Evolutionary conservation across 192 early-diverging fungal genomes (phyloP), one percentile per base, ranked within the genome.

Genomic region (Backusella tuberculispora): DNA sequence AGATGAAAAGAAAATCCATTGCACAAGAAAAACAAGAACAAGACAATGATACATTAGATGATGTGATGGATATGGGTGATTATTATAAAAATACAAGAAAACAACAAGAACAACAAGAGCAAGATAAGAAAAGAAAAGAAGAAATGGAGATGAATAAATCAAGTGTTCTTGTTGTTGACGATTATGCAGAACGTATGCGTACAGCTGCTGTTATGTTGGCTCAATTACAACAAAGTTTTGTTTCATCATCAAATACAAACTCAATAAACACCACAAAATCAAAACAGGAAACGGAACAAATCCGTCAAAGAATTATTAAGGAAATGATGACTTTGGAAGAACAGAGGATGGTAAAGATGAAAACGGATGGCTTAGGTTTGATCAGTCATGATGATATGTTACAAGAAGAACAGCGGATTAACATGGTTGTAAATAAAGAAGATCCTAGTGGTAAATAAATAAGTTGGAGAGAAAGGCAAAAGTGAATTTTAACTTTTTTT

Each of bases 321-420:
- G 97, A 99, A 82, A 99, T 99, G 96, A 91, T 96, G 86, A 88
- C 89, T 46, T 78, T 98, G 69, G 97, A 99, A 72, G 95, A 98
- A 76, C 79, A 94, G 63, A 87, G 96, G 14, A 87, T 96, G 83
- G 77, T 82, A 38, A 83, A 84, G 44, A 85, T 90, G 86, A 83
- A 74, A 69, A 66, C 76, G 0, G 94, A 92, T 81, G 82, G 87
- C 87, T 78, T 92, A 90, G 83, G 92, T 90, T 86, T 81, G 85
- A 78, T 91, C 86, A 68, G 86, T 86, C 80, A 78, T 7, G 82
- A 79, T 26, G 87, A 83, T 73, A 82, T 78, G 41, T 74, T 89
- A 9, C 86, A 92, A 71, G 88, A 90, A 63, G 81, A 90, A 71
- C 80, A 70, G 47, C 73, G 77, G 38, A 74, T 84, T 66, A 66